These are phyloP conservation scores for Hanseniaspora gamundiae DNA, from an alignment of 1,139 yeast species.

Conservation along the genomic window DNA sequence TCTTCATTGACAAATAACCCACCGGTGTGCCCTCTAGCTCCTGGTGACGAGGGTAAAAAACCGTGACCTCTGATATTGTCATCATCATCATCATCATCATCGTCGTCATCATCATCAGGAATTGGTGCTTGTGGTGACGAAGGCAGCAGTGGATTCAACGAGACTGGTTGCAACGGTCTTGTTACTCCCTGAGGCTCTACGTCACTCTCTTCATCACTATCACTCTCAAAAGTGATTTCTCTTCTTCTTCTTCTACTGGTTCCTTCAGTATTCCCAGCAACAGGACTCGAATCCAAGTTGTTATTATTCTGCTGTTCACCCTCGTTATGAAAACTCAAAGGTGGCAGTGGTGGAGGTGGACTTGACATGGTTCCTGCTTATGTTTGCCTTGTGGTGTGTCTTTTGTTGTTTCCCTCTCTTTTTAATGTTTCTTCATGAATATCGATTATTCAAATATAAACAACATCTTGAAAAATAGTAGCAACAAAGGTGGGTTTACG, in stretches of 20 bases:
- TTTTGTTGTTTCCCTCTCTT: background rate
- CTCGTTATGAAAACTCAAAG: slow-evolving; percentile 2
- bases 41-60: slow-evolving; percentile 24
- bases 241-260: slow-evolving; percentile 22
- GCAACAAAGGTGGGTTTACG: too few relatives aligned
- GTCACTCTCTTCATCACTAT: slow-evolving; percentile 9
- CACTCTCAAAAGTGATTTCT: slow-evolving; percentile 11
- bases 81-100: slow-evolving; percentile 8
- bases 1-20: slow-evolving; percentile 38
- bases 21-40: slow-evolving; percentile 24
- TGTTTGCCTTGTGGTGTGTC: background rate
- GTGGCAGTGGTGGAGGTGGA: background rate
- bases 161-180: background rate
- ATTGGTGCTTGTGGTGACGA: slow-evolving; percentile 4
- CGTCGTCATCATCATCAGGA: slow-evolving; percentile 11
- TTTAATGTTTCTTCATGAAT: background rate
- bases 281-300: slow-evolving; percentile 3
- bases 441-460: too few relatives aligned
- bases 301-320: slow-evolving; percentile 1
- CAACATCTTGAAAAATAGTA: too few relatives aligned
- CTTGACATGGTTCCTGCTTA: too few relatives aligned
- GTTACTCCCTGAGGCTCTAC: slow-evolving; percentile 1
- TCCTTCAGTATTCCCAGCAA: slow-evolving; percentile 1
- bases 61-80: slow-evolving; percentile 15
- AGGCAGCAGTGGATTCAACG: slow-evolving; percentile 3